Percentiles rank a stretch among this genome's conserved stretches.
Evolutionary conservation across 2,329 filamentous ascomycete genomes (phyloP).

Genomic region (Aspergillus neoniger): DNA sequence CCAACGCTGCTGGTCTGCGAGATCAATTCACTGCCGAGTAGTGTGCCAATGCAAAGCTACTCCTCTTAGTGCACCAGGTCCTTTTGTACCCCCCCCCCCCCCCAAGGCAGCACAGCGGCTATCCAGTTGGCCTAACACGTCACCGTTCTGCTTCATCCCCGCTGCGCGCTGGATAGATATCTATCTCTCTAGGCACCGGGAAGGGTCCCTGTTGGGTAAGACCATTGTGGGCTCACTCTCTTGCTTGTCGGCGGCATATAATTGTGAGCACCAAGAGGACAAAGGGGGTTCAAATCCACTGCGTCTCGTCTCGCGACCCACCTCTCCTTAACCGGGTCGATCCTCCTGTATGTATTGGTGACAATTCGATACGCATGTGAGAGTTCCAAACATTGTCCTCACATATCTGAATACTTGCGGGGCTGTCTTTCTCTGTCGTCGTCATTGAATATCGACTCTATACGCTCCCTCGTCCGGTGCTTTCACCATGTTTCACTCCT

Average conservation of each 20-base stretch:
- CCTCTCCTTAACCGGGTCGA: background rate
- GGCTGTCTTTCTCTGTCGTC: background rate
- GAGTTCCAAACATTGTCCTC: background rate
- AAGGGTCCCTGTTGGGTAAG: background rate
- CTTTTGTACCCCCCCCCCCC: background rate
- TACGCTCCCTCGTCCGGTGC: background rate
- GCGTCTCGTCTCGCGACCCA: background rate
- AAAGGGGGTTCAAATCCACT: background rate
- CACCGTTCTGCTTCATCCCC: conserved; percentile 10
- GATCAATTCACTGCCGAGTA: no score
- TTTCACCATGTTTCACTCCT: conserved; percentile 39
- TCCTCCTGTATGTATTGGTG: background rate
- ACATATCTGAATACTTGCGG: background rate
- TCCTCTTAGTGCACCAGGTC: background rate
- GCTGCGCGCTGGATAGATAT: background rate
- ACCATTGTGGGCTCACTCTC: background rate
- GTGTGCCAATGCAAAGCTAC: no score
- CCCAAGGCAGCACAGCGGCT: conserved; percentile 8
- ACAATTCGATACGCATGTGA: background rate
- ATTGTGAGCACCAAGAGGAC: background rate
- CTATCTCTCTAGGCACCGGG: background rate
- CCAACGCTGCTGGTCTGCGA: background rate
- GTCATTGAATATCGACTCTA: background rate
- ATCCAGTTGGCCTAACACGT: conserved; percentile 19
- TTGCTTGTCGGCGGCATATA: background rate